phyloP scores from a whole-genome alignment of 2,329 filamentous ascomycete genomes.

The Colletotrichum lindemuthianum region DNA sequence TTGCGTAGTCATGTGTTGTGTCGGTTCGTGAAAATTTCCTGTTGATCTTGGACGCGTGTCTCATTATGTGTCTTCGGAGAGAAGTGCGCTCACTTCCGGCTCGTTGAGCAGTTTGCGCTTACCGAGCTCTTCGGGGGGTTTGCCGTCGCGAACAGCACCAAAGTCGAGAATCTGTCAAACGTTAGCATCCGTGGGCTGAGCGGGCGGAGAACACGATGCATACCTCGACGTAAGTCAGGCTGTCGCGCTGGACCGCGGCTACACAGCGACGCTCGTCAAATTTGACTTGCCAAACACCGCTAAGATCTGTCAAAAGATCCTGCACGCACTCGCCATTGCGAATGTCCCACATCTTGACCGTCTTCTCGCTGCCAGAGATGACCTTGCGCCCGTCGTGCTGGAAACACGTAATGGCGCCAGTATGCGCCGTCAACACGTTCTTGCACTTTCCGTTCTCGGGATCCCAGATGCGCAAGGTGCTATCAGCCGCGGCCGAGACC shows the following conservation, averaged over 20 bases:
- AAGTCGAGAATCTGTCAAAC: constrained; percentile 88
- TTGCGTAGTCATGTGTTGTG: constrained; percentile 25
- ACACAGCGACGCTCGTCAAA: constrained; percentile 97
- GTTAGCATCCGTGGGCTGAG: constrained; percentile 6
- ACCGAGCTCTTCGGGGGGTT: constrained; percentile 79
- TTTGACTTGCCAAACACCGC: constrained; percentile 98
- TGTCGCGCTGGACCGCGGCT: constrained; percentile 92
- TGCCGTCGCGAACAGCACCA: constrained; percentile 89
- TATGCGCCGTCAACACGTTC: constrained; percentile 90
- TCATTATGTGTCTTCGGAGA: constrained; percentile 53
- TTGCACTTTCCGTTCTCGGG: constrained; percentile 92
- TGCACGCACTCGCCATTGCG: constrained; percentile 90
- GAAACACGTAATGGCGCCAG: constrained; percentile 97
- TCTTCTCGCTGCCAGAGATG: constrained; percentile 94
- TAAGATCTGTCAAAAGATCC: constrained; percentile 91
- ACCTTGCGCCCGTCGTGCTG: constrained; percentile 98
- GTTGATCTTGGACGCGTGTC: constrained; percentile 4
- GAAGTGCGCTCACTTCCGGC: constrained; percentile 61
- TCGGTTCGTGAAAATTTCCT: constrained; percentile 28
- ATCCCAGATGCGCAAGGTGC: constrained; percentile 96
- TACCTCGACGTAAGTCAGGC: constrained; percentile 95
- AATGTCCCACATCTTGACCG: constrained; percentile 98
- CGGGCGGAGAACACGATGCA: constrained; percentile 44
- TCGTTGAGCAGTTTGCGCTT: constrained; percentile 77
- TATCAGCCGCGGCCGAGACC: constrained; percentile 95